These are phyloP conservation scores for Datura wrightii DNA, from an alignment of 257 asterid species.

Conservation along the genomic window DNA sequence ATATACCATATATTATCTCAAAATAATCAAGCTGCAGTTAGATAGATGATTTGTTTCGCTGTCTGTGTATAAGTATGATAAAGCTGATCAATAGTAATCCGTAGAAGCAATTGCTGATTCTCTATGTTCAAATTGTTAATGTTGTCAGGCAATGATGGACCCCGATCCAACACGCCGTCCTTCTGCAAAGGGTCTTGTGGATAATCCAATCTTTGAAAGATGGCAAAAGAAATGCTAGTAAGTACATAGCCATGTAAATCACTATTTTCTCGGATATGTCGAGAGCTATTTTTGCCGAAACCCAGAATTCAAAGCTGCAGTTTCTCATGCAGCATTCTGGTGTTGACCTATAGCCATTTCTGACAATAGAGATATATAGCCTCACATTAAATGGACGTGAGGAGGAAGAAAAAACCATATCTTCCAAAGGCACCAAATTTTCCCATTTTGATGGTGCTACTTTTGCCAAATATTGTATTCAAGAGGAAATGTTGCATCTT, in stretches of 20 bases:
- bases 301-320: constrained; percentile 16
- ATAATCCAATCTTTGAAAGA: constrained; percentile 65
- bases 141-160: constrained; percentile 81
- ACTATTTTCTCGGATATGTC: not conserved
- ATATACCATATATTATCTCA: not conserved
- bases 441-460: constrained; percentile 25
- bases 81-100: not conserved
- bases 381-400: not conserved
- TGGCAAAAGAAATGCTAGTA: constrained; percentile 36
- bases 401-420: not conserved
- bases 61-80: not conserved
- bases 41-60: not conserved
- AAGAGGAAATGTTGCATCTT: constrained; percentile 8
- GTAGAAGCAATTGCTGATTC: constrained; percentile 27
- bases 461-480: constrained; percentile 8
- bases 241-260: constrained; percentile 10
- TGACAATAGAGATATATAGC: not conserved
- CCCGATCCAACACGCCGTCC: constrained; percentile 82
- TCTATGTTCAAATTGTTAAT: constrained; percentile 27
- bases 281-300: constrained; percentile 4
- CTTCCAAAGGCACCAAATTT: constrained; percentile 24
- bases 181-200: constrained; percentile 67
- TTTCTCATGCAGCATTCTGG: constrained; percentile 12
- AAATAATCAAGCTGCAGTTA: not conserved
- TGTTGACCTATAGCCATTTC: not conserved